These are phyloP conservation scores for Cercospora zeina DNA, from an alignment of 2,329 filamentous ascomycete genomes.

Conservation along the genomic window DNA sequence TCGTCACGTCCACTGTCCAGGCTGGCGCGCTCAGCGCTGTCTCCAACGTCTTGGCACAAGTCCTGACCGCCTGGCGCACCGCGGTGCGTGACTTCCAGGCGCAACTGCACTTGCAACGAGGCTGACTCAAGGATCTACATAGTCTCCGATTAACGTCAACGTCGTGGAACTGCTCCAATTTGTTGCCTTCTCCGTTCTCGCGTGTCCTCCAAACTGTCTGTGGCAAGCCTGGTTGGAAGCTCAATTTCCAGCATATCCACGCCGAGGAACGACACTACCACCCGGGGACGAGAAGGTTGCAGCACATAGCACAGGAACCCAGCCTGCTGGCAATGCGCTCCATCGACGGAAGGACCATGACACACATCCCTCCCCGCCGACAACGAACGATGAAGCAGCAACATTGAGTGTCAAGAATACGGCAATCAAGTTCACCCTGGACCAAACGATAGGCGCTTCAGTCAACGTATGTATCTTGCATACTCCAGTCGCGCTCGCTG, in stretches of 20 bases:
- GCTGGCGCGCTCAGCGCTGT: constrained; percentile 63
- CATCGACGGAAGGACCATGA: background rate
- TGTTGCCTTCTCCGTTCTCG: constrained; percentile 69
- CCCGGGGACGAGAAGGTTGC: constrained; percentile 36
- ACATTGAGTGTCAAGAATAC: constrained; percentile 62
- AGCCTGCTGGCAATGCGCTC: background rate
- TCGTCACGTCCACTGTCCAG: constrained; percentile 64
- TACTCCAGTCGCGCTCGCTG: background rate
- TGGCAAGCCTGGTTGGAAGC: constrained; percentile 82
- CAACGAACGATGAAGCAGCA: constrained; percentile 26
- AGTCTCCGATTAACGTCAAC: constrained; percentile 57
- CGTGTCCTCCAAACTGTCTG: constrained; percentile 77
- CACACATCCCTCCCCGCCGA: constrained; percentile 4
- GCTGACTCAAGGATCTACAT: constrained; percentile 12
- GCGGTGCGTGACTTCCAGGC: constrained; percentile 50
- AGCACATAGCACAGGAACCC: constrained; percentile 13
- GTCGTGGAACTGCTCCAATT: constrained; percentile 73
- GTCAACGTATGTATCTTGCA: constrained; percentile 50
- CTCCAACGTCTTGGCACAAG: constrained; percentile 73
- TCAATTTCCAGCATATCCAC: constrained; percentile 63
- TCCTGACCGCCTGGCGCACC: constrained; percentile 62
- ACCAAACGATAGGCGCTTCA: constrained; percentile 66
- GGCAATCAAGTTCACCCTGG: constrained; percentile 64
- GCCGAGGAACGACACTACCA: constrained; percentile 30
- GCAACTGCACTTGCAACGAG: background rate